phyloP scores from a whole-genome alignment of 1,284 basidiomycete genomes.

The Marasmius sp. region DNA sequence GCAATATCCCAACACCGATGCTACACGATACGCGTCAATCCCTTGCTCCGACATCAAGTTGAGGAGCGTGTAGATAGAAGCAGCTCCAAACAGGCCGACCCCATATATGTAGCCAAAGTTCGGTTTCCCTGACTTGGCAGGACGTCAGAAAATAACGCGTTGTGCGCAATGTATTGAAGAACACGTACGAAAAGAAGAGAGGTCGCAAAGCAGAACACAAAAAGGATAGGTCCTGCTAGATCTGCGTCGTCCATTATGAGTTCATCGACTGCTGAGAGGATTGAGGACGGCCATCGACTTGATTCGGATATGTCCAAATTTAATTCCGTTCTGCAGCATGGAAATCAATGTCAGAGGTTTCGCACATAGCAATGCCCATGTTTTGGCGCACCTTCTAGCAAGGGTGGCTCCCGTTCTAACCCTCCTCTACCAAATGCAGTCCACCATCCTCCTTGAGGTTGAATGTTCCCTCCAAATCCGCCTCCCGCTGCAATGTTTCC shows the following conservation, averaged over 20 bases:
- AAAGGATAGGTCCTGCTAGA: constrained; percentile 93
- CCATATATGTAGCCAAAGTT: constrained; percentile 99
- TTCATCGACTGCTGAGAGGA: constrained; percentile 85
- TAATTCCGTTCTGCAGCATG: constrained; percentile 84
- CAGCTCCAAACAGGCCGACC: constrained; percentile 90
- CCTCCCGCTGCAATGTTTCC: constrained; percentile 51
- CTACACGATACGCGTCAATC: constrained; percentile 95
- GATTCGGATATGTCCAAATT: constrained; percentile 92
- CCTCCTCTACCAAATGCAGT: constrained; percentile 94
- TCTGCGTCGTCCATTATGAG: constrained; percentile 99
- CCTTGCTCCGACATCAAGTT: constrained; percentile 97
- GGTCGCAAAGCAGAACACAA: constrained; percentile 91
- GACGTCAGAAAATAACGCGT: constrained; percentile 2
- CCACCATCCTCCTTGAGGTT: constrained; percentile 80
- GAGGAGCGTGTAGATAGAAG: constrained; percentile 93
- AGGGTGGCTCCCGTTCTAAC: constrained; percentile 89
- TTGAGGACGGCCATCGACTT: constrained; percentile 97
- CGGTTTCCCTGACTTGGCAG: constrained; percentile 86
- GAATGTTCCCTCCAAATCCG: constrained; percentile 71
- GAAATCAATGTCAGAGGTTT: constrained; percentile 3
- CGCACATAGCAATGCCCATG: background rate
- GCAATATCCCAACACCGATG: constrained; percentile 96
- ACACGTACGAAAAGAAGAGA: constrained; percentile 84
- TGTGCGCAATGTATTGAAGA: background rate
- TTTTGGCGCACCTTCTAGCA: constrained; percentile 76